Evolutionary conservation across 306 rosid species (phyloP).

Genomic region (Quercus suber): DNA sequence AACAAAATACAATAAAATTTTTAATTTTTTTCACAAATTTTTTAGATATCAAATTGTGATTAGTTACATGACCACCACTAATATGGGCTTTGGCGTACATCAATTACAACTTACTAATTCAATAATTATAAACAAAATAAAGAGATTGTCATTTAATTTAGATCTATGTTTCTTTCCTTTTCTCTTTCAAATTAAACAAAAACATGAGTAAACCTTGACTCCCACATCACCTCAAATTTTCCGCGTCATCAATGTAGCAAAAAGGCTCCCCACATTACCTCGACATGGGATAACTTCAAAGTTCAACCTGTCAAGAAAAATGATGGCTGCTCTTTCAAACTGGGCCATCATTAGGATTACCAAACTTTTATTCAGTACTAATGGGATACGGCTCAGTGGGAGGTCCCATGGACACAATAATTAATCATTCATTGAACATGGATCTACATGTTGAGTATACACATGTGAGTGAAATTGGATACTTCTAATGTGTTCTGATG

Average conservation of each 20-base stretch:
- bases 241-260: conserved; percentile 6
- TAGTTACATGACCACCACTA: too few relatives aligned
- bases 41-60: too few relatives aligned
- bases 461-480: too few relatives aligned
- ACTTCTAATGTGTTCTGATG: too few relatives aligned
- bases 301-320: neutral
- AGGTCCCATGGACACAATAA: neutral
- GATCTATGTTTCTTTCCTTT: too few relatives aligned
- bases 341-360: conserved; percentile 32
- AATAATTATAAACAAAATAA: too few relatives aligned
- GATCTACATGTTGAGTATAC: too few relatives aligned
- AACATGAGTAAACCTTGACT: neutral
- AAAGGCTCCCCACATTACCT: conserved; percentile 5
- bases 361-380: neutral
- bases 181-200: neutral
- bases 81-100: too few relatives aligned
- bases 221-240: conserved; percentile 8
- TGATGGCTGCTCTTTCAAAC: conserved; percentile 15
- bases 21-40: too few relatives aligned
- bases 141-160: too few relatives aligned
- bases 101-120: too few relatives aligned
- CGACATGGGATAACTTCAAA: conserved; percentile 6
- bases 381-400: neutral
- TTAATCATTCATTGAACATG: neutral
- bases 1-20: too few relatives aligned